A percentile compares a stretch with the other conserved stretches of the same genome.
These are phyloP conservation scores for Lactarius tabidus DNA, from an alignment of 768 basidiomycete species.

Conservation along the genomic window DNA sequence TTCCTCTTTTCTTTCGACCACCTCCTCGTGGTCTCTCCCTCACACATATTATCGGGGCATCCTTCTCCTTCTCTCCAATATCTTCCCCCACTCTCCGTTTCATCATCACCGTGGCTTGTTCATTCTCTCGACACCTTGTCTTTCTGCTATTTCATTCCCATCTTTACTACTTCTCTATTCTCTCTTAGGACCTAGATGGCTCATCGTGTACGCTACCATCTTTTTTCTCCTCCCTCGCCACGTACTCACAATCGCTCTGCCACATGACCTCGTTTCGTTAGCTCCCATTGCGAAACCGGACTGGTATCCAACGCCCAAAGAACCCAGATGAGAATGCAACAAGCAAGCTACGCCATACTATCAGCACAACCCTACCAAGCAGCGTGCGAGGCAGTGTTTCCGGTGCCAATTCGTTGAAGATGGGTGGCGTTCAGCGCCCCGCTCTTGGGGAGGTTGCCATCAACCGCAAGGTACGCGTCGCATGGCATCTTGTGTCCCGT, in stretches of 20 bases:
- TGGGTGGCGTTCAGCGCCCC: slow-evolving; percentile 52
- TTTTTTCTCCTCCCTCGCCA: slow-evolving; percentile 15
- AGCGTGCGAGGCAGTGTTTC: slow-evolving; percentile 46
- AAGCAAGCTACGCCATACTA: slow-evolving; percentile 60
- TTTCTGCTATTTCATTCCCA: slow-evolving; percentile 18
- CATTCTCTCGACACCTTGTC: slow-evolving; percentile 18
- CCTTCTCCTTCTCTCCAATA: neutral
- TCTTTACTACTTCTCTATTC: slow-evolving; percentile 21
- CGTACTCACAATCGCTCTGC: slow-evolving; percentile 15
- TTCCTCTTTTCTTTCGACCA: slow-evolving; percentile 4
- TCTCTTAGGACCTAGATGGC: slow-evolving; percentile 23
- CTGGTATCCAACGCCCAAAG: slow-evolving; percentile 55
- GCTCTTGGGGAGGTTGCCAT: slow-evolving; percentile 81
- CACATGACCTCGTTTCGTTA: slow-evolving; percentile 30
- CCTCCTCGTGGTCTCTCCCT: slow-evolving; percentile 12
- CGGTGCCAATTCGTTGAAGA: slow-evolving; percentile 46
- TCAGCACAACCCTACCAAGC: slow-evolving; percentile 43
- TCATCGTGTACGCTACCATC: slow-evolving; percentile 21
- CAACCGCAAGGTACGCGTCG: slow-evolving; percentile 60
- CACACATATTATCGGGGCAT: slow-evolving; percentile 17
- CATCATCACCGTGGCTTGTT: slow-evolving; percentile 9
- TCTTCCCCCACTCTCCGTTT: slow-evolving; percentile 7
- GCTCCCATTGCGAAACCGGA: slow-evolving; percentile 65
- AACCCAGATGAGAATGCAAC: slow-evolving; percentile 79
- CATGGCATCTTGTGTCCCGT: slow-evolving; percentile 3